Evolutionary conservation across 2,329 filamentous ascomycete genomes (phyloP).

Genomic region (Penicillium sp.): DNA sequence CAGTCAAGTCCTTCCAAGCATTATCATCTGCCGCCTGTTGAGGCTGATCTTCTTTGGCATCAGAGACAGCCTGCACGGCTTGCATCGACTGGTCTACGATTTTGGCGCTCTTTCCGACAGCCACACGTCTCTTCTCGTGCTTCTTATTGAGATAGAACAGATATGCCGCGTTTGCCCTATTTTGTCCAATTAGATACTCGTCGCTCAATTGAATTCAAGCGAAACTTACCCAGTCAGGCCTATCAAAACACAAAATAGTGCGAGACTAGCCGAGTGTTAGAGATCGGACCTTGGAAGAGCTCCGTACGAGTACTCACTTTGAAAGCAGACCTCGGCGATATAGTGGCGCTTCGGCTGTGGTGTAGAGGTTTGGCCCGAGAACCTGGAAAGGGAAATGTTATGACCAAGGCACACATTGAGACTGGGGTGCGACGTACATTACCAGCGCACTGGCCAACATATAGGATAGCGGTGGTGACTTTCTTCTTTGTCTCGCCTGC

Average conservation of each 20-base stretch:
- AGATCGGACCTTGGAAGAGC: not conserved
- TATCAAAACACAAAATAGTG: conserved; percentile 63
- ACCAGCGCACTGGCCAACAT: conserved; percentile 66
- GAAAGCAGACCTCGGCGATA: conserved; percentile 61
- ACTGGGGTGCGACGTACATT: conserved; percentile 46
- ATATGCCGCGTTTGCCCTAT: conserved; percentile 46
- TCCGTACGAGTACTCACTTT: conserved; percentile 42
- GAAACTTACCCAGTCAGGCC: conserved; percentile 48
- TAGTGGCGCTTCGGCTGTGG: conserved; percentile 59
- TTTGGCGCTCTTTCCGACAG: conserved; percentile 61
- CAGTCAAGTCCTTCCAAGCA: conserved; percentile 61
- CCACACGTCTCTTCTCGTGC: conserved; percentile 57
- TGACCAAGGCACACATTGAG: not conserved
- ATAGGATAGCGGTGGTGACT: conserved; percentile 64
- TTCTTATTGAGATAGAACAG: conserved; percentile 57
- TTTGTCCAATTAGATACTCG: not conserved
- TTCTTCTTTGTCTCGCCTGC: conserved; percentile 72
- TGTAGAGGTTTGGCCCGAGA: conserved; percentile 66
- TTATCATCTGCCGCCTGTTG: conserved; percentile 45
- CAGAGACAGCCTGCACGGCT: conserved; percentile 32
- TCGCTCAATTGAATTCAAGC: not conserved
- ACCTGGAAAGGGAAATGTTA: conserved; percentile 39
- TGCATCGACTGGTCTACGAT: conserved; percentile 64
- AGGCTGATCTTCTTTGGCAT: conserved; percentile 32
- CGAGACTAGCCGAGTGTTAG: conserved; percentile 42